Evolutionary conservation across 331 rosid genomes (phyloP), one percentile per base, ranked within the genome.

Genomic region (Acacia pycnantha): DNA sequence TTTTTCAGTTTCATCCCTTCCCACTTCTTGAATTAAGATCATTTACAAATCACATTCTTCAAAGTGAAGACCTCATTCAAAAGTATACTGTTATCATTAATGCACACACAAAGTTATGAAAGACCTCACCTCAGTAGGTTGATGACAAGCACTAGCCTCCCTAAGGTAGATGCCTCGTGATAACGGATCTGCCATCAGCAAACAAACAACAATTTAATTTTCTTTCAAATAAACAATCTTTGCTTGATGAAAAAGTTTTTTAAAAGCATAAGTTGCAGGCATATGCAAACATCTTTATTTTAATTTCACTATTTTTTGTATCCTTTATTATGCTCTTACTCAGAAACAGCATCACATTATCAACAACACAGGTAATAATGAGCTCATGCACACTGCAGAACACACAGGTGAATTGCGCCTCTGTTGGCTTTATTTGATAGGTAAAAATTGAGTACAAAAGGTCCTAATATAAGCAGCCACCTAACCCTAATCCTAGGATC

Each of bases 81-180:
- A 58, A n/a, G 16, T 48, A 72, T 62, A 59, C 48, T 50, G 10
- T 70, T 26, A 81, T 68, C 37, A 51, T 46, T 72, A 81, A 65
- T 22, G n/a, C 78, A 78, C 70, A 82, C 65, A 11, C 72, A 85
- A 79, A 72, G 70, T 73, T 62, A 70, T 75, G 35, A 87, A 72
- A 75, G 72, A 61, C 83, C 87, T 86, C 80, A 95, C 99, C 98
- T 95, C 99, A 18, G 94, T 86, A 75, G 87, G 75, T 80, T 93
- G 93, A 79, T 9, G 89, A 83, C 90, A 93, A 83, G 94, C 85
- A 86, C 89, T 79, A 75, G 92, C 92, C 89, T 95, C 98, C 85
- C 99, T 91, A 70, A 95, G 76, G 88, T 93, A 95, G 82, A 95
- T 93, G 81, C 99, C 99, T 65, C 99, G 93, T 51, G 92, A 84